Percentiles rank a stretch among this genome's conserved stretches.
These are phyloP conservation scores for Trebouxiophyceae sp. DNA, from an alignment of 163 green algal species.

Conservation along the genomic window DNA sequence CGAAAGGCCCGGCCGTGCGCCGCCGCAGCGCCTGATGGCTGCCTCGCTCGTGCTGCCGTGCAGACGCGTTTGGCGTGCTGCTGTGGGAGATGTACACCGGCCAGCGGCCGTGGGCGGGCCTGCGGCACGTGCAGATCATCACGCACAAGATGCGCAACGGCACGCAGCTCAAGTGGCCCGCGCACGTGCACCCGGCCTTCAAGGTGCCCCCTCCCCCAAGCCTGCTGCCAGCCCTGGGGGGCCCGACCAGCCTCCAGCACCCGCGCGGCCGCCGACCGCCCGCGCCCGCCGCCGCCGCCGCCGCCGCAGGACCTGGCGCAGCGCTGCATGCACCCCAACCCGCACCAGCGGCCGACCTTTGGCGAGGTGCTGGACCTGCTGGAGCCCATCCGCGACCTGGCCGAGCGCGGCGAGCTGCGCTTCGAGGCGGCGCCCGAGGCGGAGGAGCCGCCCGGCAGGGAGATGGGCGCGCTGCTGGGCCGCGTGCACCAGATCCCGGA, in stretches of 20 bases:
- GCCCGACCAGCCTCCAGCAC: not conserved
- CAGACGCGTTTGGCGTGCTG: slow-evolving; percentile 20
- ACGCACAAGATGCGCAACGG: slow-evolving; percentile 2
- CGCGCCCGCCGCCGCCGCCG: not conserved
- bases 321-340: slow-evolving; percentile 22
- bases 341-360: slow-evolving; percentile 25
- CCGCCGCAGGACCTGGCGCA: slow-evolving; percentile 6
- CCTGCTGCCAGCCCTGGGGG: not conserved
- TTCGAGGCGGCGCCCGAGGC: too few species aligned
- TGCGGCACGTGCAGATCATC: slow-evolving; percentile 19
- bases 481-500: not conserved
- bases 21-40: too few species aligned
- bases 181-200: slow-evolving; percentile 1
- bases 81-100: slow-evolving; percentile 38
- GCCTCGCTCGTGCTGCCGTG: too few species aligned
- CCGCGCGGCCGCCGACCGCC: not conserved
- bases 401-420: not conserved
- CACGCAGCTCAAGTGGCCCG: slow-evolving; percentile 13
- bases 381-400: slow-evolving; percentile 2
- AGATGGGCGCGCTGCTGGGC: not conserved
- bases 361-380: slow-evolving; percentile 20
- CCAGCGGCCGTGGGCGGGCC: slow-evolving; percentile 16
- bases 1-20: too few species aligned
- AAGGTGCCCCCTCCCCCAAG: slow-evolving; percentile 2
- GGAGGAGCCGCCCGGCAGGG: not conserved